phyloP scores from a whole-genome alignment of 208 protist genomes.

The Novymonas esmeraldas region DNA sequence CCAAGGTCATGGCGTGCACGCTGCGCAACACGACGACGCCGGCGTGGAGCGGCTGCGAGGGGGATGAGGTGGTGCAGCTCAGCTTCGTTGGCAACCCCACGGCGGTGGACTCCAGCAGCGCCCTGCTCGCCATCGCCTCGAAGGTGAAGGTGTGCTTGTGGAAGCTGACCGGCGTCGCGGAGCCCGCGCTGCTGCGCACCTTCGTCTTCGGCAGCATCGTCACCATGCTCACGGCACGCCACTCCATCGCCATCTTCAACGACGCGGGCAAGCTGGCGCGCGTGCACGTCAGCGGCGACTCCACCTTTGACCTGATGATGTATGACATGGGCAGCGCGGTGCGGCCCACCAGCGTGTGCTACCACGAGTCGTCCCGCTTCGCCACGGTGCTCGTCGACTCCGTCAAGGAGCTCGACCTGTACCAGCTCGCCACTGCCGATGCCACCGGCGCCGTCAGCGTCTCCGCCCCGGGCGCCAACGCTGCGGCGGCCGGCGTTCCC shows the following conservation, averaged over 20 bases:
- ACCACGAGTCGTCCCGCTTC: constrained; percentile 54
- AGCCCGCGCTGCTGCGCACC: constrained; percentile 69
- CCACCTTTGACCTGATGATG: constrained; percentile 32
- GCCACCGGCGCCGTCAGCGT: constrained; percentile 2
- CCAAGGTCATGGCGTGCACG: constrained; percentile 76
- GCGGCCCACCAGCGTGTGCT: constrained; percentile 61
- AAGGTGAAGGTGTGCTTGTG: constrained; percentile 59
- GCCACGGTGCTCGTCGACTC: constrained; percentile 45
- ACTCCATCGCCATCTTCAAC: constrained; percentile 83
- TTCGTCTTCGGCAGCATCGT: constrained; percentile 66
- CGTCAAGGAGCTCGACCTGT: constrained; percentile 41
- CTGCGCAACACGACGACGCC: constrained; percentile 80
- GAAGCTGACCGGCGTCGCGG: constrained; percentile 64
- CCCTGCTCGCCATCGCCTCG: constrained; percentile 62
- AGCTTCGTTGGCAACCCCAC: constrained; percentile 58
- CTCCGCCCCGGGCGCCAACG: neutral
- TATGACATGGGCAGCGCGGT: constrained; percentile 38
- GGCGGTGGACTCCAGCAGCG: constrained; percentile 29
- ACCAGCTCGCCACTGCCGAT: constrained; percentile 38
- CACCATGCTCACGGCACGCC: constrained; percentile 59
- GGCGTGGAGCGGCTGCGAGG: constrained; percentile 73
- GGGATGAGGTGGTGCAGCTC: constrained; percentile 48
- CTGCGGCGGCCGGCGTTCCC: constrained; percentile 6
- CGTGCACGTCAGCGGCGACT: constrained; percentile 36
- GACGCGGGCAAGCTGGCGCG: constrained; percentile 42